Percentiles rank a stretch among this genome's conserved stretches.
Conservation (phyloP, 208 protist species). For the Trypanosoma vivax region DNA sequence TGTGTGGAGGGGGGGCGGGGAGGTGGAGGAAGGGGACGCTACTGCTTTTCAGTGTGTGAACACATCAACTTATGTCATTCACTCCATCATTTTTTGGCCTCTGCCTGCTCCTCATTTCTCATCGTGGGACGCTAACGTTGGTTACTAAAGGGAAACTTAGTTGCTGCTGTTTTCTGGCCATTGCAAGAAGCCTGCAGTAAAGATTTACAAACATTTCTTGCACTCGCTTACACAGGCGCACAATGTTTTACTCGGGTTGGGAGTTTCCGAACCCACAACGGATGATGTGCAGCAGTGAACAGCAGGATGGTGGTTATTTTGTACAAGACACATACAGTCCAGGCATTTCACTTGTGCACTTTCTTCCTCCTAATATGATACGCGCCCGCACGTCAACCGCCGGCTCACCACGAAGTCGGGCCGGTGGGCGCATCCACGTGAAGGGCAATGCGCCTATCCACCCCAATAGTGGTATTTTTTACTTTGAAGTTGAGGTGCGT, state of each 20-base stretch:
- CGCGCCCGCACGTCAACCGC: not conserved
- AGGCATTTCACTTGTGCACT: constrained; percentile 24
- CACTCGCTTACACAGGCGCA: too few species aligned
- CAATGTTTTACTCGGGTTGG: constrained; percentile 75
- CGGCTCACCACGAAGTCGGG: constrained; percentile 2
- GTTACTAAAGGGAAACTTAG: too few species aligned
- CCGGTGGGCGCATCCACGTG: constrained; percentile 37
- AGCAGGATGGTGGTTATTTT: constrained; percentile 18
- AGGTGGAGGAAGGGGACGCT: too few species aligned
- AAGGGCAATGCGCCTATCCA: constrained; percentile 44
- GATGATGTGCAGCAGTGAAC: constrained; percentile 18
- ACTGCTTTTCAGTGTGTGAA: too few species aligned
- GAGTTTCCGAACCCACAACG: constrained; percentile 27
- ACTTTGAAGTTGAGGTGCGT: constrained; percentile 55
- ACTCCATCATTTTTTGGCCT: too few species aligned
- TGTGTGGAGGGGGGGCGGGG: too few species aligned
- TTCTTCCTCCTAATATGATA: constrained; percentile 5
- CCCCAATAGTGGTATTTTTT: constrained; percentile 39
- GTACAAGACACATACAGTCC: constrained; percentile 25
- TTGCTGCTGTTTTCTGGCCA: too few species aligned
- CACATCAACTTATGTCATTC: too few species aligned
- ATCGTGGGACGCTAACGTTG: too few species aligned
- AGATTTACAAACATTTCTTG: not conserved
- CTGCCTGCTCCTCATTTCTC: too few species aligned
- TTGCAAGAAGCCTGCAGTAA: too few species aligned